Evolutionary conservation across 495 filamentous ascomycete genomes (phyloP), one percentile per base, ranked within the genome.

Genomic region (Hypoxylon fuscum): DNA sequence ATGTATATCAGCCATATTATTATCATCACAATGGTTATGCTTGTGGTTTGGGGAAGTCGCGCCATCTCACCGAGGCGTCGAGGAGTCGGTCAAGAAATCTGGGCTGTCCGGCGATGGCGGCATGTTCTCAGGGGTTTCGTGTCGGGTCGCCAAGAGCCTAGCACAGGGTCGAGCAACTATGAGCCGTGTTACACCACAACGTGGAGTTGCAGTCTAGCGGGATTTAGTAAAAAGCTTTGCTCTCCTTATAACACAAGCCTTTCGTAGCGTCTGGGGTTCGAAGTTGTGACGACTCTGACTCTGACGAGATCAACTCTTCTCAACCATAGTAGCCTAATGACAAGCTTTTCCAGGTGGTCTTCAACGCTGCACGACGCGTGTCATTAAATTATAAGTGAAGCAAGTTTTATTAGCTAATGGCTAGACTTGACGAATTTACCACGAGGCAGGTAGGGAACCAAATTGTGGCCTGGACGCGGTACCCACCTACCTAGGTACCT

Each of bases 171-270:
- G 44, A 38, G 40, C 35, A 6, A 54, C 34, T 34, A 38, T 38
- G 50, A 55, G 57, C 56, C 56, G 53, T 61, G 63, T 66, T 54
- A 43, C 18, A 49, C 15, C 57, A 21, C 63, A 18, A 61, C 63
- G 27, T 54, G 8, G 32, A 43, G 63, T 66, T 41, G 56, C n/a
- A 66, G 35, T 44, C 23, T 14, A 20, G 31, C 37, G 38, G 14
- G 15, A 32, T 45, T 49, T 38, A 49, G 22, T 22, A 48, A 57
- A 60, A 14, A 38, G 10, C 7, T 31, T 18, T 42, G n/a, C n/a
- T n/a, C n/a, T 31, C 59, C 35, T n/a, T 23, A 32, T 47, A 41
- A 5, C 32, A 61, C 47, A 61, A 61, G 56, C 51, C 53, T n/a
- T 66, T 61, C 46, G 48, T 57, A 41, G 38, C 52, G 41, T 53